A percentile compares a stretch with the other conserved stretches of the same genome.
Conservation (phyloP, 352 stramenopile species). For the Phytophthora hybrid region DNA sequence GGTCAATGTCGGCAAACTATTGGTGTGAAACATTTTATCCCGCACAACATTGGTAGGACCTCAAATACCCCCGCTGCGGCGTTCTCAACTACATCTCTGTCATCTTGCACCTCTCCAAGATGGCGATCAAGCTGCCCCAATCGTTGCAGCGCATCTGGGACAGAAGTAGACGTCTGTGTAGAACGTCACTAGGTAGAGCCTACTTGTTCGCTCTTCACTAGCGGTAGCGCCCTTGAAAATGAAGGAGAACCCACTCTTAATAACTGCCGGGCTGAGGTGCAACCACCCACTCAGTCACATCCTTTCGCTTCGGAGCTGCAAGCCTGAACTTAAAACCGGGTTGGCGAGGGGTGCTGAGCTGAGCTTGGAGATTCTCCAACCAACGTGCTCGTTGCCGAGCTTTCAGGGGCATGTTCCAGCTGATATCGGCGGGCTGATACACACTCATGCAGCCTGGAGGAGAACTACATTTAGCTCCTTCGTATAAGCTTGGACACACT, state of each 20-base stretch:
- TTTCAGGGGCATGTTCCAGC: too few species aligned
- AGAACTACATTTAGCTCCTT: too few species aligned
- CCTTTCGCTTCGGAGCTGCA: constrained; percentile 5
- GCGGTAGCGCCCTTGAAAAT: too few species aligned
- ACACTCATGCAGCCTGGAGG: too few species aligned
- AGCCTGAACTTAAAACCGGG: constrained; percentile 8
- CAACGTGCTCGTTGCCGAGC: not conserved
- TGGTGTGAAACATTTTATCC: too few species aligned
- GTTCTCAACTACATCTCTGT: constrained; percentile 7
- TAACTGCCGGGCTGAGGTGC: too few species aligned
- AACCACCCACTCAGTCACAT: constrained; percentile 10
- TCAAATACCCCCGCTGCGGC: not conserved
- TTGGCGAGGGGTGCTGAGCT: not conserved
- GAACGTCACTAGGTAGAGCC: not conserved
- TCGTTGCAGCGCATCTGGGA: not conserved
- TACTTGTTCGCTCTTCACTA: not conserved
- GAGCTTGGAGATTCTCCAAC: not conserved
- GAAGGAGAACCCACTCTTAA: too few species aligned
- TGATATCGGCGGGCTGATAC: too few species aligned
- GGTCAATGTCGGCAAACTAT: too few species aligned
- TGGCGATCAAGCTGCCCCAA: not conserved
- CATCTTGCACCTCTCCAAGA: not conserved
- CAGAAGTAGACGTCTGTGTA: not conserved
- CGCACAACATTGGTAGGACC: not conserved
- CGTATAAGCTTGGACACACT: too few species aligned